Percentiles rank a stretch among this genome's conserved stretches.
Conservation (phyloP, 257 asterid genomes). For the Scutellaria galericulata region DNA sequence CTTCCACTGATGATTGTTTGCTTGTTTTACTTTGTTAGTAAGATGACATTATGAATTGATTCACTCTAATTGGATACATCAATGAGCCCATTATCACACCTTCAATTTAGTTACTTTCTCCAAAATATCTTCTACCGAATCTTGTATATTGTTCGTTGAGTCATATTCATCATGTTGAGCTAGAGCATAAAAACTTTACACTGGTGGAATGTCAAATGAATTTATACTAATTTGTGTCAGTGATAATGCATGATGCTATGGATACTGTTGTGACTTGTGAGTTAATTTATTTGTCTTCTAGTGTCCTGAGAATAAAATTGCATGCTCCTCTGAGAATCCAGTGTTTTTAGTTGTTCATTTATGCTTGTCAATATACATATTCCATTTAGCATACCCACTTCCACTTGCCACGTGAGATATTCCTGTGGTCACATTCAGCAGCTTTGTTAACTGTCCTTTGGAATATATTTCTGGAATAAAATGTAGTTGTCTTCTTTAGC, state of each 20-base stretch:
- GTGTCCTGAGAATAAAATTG: constrained; percentile 27
- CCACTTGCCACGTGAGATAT: constrained; percentile 10
- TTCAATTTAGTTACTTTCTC: not conserved
- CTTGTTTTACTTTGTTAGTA: not conserved
- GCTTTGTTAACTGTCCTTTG: constrained; percentile 1
- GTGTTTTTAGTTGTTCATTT: constrained; percentile 34
- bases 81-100: not conserved
- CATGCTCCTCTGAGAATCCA: constrained; percentile 15
- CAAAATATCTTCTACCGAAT: not conserved
- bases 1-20: not conserved
- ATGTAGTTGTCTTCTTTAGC: not conserved
- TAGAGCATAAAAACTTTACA: not conserved
- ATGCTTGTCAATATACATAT: constrained; percentile 13
- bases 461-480: not conserved
- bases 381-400: not conserved
- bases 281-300: constrained; percentile 22
- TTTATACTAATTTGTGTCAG: constrained; percentile 8
- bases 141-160: constrained; percentile 8
- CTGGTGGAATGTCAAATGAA: not conserved
- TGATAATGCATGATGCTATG: constrained; percentile 30
- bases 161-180: constrained; percentile 25
- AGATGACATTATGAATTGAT: constrained; percentile 2
- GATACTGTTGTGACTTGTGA: not conserved
- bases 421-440: not conserved
- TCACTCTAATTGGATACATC: not conserved